Evolutionary conservation across 2,329 filamentous ascomycete genomes (phyloP).

Genomic region (Capronia coronata): DNA sequence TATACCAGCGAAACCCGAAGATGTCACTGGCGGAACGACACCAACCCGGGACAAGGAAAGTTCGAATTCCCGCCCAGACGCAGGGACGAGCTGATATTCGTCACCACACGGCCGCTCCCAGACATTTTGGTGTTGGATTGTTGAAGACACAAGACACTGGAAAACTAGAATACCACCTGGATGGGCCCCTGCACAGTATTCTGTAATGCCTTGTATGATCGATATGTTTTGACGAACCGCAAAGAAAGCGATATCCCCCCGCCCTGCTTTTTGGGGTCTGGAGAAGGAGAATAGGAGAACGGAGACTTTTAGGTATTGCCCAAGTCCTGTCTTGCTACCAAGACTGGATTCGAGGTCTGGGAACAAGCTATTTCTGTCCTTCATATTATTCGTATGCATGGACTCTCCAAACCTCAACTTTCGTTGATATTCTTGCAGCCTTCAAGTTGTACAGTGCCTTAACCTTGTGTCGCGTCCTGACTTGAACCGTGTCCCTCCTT

Average conservation of each 20-base stretch:
- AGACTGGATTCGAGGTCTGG: neutral
- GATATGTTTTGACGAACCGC: conserved; percentile 1
- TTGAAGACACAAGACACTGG: neutral
- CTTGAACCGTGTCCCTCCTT: too few relatives aligned
- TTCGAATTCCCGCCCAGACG: too few relatives aligned
- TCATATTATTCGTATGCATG: neutral
- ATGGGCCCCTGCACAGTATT: conserved; percentile 15
- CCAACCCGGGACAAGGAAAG: too few relatives aligned
- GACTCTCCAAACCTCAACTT: neutral
- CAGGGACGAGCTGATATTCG: neutral
- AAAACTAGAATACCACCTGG: neutral
- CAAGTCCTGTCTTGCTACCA: neutral
- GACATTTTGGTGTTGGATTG: too few relatives aligned
- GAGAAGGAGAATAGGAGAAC: neutral
- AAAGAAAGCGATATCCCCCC: neutral
- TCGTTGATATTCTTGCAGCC: neutral
- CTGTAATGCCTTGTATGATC: conserved; percentile 23
- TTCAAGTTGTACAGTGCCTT: too few relatives aligned
- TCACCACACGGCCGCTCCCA: neutral
- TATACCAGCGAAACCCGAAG: conserved; percentile 14
- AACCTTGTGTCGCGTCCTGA: too few relatives aligned
- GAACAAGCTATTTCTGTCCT: neutral
- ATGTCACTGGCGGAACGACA: neutral
- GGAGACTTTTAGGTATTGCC: neutral
- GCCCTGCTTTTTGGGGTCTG: too few relatives aligned